A percentile compares a stretch with the other conserved stretches of the same genome.
These are phyloP conservation scores for Dioscorea cayenensis DNA, from an alignment of 116 monocot genomes.

Conservation along the genomic window DNA sequence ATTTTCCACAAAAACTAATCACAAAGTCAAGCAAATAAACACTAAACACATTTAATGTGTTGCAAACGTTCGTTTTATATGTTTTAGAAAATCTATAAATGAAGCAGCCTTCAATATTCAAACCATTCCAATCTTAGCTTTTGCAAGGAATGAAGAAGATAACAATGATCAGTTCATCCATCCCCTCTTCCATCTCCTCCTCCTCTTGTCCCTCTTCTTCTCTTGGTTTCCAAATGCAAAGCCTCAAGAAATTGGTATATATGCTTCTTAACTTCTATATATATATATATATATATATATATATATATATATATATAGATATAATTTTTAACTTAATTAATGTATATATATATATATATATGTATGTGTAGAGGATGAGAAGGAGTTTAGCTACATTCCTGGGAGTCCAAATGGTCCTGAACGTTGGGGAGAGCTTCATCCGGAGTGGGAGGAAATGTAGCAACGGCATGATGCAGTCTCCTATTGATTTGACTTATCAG, in stretches of 20 bases:
- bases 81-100: too few relatives aligned
- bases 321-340: background rate
- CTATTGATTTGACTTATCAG: conserved; percentile 12
- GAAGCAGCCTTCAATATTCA: too few relatives aligned
- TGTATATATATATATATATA: too few relatives aligned
- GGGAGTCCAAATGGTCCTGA: conserved; percentile 10
- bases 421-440: conserved; percentile 8
- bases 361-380: background rate
- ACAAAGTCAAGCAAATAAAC: too few relatives aligned
- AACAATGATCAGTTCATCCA: background rate
- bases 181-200: background rate
- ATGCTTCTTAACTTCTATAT: too few relatives aligned
- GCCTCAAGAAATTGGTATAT: background rate
- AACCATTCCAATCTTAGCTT: too few relatives aligned
- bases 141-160: too few relatives aligned
- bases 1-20: too few relatives aligned
- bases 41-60: too few relatives aligned
- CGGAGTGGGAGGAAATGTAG: conserved; percentile 18
- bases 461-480: conserved; percentile 18
- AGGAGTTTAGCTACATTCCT: conserved; percentile 16
- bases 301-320: too few relatives aligned
- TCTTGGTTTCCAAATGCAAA: background rate
- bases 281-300: too few relatives aligned
- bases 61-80: too few relatives aligned
- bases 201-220: background rate